Conservation (phyloP, 768 basidiomycete species). For the Rhizopogon sp. region DNA sequence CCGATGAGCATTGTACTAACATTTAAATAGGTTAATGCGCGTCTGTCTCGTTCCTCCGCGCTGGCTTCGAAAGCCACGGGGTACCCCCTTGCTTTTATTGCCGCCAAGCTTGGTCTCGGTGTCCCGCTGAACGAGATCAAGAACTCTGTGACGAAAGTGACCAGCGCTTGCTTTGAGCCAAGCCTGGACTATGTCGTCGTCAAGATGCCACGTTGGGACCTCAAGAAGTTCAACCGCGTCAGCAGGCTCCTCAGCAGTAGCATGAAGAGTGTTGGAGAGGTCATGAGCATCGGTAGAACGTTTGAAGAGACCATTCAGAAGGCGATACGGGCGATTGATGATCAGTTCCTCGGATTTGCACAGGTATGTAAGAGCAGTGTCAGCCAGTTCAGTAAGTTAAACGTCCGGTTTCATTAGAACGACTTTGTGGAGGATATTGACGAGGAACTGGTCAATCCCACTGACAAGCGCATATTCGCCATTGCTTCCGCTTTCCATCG, state of each 20-base stretch:
- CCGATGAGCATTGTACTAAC: conserved; percentile 2
- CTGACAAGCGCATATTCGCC: conserved; percentile 96
- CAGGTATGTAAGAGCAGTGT: conserved; percentile 42
- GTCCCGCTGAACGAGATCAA: conserved; percentile 97
- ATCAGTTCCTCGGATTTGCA: conserved; percentile 89
- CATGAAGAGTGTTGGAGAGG: conserved; percentile 99
- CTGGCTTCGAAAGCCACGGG: conserved; percentile 98
- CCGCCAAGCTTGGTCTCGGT: conserved; percentile 94
- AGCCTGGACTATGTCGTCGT: conserved; percentile 96
- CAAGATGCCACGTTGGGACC: conserved; percentile 98
- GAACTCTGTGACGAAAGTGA: conserved; percentile 96
- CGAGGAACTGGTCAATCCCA: conserved; percentile 89
- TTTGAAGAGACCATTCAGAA: conserved; percentile 99
- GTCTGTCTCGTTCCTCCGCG: conserved; percentile 95
- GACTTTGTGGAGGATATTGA: conserved; percentile 88
- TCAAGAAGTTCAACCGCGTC: conserved; percentile 96
- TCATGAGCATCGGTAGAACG: conserved; percentile 97
- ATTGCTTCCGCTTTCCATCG: conserved; percentile 91
- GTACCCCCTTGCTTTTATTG: conserved; percentile 97
- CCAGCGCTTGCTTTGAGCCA: conserved; percentile 97
- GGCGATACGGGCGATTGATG: conserved; percentile 95
- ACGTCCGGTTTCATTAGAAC: conserved; percentile 45
- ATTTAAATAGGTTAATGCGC: conserved; percentile 73
- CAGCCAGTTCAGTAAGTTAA: not conserved
- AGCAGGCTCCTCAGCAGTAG: conserved; percentile 86